Base-by-base conservation (phyloP, 1,284 basidiomycete genomes). In the Exobasidium cylindrosporum region DNA sequence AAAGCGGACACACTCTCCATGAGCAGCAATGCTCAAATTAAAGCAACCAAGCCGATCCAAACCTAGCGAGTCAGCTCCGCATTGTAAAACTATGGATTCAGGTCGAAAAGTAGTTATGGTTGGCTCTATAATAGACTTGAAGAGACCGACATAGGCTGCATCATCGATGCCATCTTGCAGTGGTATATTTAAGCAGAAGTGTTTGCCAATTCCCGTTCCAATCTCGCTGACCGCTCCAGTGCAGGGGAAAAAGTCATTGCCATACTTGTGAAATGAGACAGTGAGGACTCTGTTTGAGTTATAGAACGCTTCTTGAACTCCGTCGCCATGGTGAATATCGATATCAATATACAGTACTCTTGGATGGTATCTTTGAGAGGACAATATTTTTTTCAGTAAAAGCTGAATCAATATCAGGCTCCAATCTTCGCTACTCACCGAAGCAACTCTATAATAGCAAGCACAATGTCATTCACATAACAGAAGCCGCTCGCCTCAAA, bases 201-300 rank as follows among this genome's bases (percentile, higher is more conserved):
- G 90, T 82, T 96, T 97, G 60, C 95, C 96, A 7, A 78, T 62
- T 1, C 68, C 69, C 1, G 72, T 72, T 17, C 77, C 77, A n/a
- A 72, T 70, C 65, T 79, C 77, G 29, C 65, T 66, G 30, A 78
- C 70, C 60, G 77, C 72, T 44, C 77, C 77, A 1, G 77, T 79
- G 61, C 77, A 78, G 1, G 77, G 77, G 64, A 99, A 99, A 83
- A 99, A 99, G 77, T 97, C 92, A 65, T 92, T 92, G 1, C 91
- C 94, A 82, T 97, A 99, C 82, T 98, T 98, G 85, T 99, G 95
- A 82, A 99, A 98, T 0, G 95, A 97, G 23, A 97, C 91, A 0
- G 96, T 98, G 86, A 97, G 89, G 63, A 99, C 95, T 24, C 96
- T 88, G 74, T 98, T 95, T 40, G 92, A 91, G 72, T 94, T 89